Evolutionary conservation across 371 early-diverging fungal species (phyloP), one percentile per base, ranked within the genome.

Genomic region (Actinomucor elegans): DNA sequence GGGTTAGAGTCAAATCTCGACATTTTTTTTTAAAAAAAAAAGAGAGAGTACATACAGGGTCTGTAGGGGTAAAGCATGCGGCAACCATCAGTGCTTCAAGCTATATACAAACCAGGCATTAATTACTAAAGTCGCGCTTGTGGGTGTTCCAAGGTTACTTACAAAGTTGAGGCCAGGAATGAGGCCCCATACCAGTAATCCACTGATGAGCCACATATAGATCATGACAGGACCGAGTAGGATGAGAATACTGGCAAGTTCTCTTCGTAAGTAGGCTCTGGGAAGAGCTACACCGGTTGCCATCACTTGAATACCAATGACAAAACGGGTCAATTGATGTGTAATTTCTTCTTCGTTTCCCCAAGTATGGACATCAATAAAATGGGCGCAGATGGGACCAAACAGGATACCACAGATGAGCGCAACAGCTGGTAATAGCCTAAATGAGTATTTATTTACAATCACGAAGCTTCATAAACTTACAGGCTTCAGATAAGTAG

Each of bases 401-500:
- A 94, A 71, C 12, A 92, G 54, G 23, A 99, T 87, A 6, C 99
- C 99, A 51, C 87, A 80, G 5, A 86, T 35, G 20, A 90, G 82
- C 7, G 97, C 90, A 20, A 99, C 80, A 9, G 93, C 79, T 80
- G 52, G 26, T 10, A 26, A 9, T 27, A 6, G 18, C 9, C 24
- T 23, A 28, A 17, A 28, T 11, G 27, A 1, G 14, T n/a, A 24
- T 3, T 27, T 12, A 32, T 5, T 26, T 15, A 5, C 21, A 37
- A 1, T n/a, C 2, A 20, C 6, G n/a, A n/a, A n/a, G n/a, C n/a
- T n/a, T n/a, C n/a, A n/a, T 9, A 18, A 17, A 67, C 82, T 71
- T 79, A 86, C 87, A 74, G 23, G 96, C 85, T 79, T 98, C 98
- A 31, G 92, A 89, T 42, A 99, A 52, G 72, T 87, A 95, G 8